Conservation (phyloP, 139 green algal species). For the Desmodesmus armatus region DNA sequence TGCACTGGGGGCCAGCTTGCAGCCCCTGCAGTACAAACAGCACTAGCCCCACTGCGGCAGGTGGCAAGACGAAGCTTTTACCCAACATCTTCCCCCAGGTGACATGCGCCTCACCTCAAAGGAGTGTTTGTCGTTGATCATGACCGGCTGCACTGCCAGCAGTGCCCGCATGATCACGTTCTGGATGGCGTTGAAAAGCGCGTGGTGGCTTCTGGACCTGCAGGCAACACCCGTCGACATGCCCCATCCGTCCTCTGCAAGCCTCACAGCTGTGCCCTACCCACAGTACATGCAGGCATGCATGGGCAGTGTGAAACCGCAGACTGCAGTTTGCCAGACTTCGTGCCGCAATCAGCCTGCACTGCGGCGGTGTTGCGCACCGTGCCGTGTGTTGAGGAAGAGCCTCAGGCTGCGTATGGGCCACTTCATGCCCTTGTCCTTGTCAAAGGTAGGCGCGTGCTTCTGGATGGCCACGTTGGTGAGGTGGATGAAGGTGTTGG, state of each 20-base stretch:
- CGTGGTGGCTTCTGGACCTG: slow-evolving; percentile 57
- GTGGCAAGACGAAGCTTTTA: too few relatives aligned
- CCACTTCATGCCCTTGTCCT: slow-evolving; percentile 69
- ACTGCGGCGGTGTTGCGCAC: not conserved
- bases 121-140: slow-evolving; percentile 85
- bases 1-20: too few relatives aligned
- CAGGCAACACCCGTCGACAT: not conserved
- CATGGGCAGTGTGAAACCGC: not conserved
- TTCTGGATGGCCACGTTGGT: slow-evolving; percentile 90
- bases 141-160: slow-evolving; percentile 76
- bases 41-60: too few relatives aligned
- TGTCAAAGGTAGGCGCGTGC: slow-evolving; percentile 60
- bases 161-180: slow-evolving; percentile 72
- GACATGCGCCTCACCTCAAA: slow-evolving; percentile 74
- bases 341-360: not conserved
- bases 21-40: too few relatives aligned
- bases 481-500: slow-evolving; percentile 84
- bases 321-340: not conserved
- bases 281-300: not conserved
- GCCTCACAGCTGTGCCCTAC: not conserved
- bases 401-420: slow-evolving; percentile 65
- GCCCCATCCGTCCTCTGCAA: not conserved
- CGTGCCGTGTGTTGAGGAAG: slow-evolving; percentile 68
- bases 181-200: slow-evolving; percentile 68
- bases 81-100: too few relatives aligned